Base-by-base conservation (phyloP, 208 protist species). In the Strigomonas culicis region DNA sequence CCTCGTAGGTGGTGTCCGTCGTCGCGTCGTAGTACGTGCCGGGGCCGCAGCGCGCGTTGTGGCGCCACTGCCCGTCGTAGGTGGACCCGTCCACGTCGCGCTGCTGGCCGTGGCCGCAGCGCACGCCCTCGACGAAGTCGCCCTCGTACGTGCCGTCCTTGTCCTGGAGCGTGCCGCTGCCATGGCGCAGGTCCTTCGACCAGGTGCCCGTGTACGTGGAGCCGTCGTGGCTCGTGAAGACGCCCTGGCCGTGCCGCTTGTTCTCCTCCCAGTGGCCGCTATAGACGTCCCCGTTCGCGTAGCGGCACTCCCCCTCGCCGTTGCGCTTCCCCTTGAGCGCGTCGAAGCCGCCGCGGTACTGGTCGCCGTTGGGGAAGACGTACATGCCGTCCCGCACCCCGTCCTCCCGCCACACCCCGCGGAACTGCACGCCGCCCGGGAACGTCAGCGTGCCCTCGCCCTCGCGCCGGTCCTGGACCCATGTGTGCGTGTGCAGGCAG, bases 201-300 rank as follows among this genome's bases (percentile, higher is more conserved):
- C 93, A 97, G 52, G 72, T 63, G 6, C 93, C 93, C 17, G 86
- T 82, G 75, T 97, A 97, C n/a, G 34, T 7, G 34, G 71, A 62
- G 2, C 62, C 63, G 15, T 68, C 70, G 53, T 70, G 68, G 1
- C 49, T 39, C 27, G 51, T 63, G 15, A 68, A 24, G 30, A 55
- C 59, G 22, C 93, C 93, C 46, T 82, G 59, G 24, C 93, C 93
- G 31, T 88, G 47, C 24, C 78, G 79, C 72, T 77, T 56, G 64
- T 90, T 88, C 19, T 68, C 21, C 21, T 62, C 65, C 92, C 94
- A 97, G 17, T 72, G 70, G 13, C 94, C 94, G 21, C 77, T 77
- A 73, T 97, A 97, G 24, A 78, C 61, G 61, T 87, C 74, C 43
- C 90, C 88, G 53, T 87, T 89, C 34, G 68, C 80, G 13, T 43